phyloP scores from a whole-genome alignment of 2,329 filamentous ascomycete species.

The Didymellaceae sp. region DNA sequence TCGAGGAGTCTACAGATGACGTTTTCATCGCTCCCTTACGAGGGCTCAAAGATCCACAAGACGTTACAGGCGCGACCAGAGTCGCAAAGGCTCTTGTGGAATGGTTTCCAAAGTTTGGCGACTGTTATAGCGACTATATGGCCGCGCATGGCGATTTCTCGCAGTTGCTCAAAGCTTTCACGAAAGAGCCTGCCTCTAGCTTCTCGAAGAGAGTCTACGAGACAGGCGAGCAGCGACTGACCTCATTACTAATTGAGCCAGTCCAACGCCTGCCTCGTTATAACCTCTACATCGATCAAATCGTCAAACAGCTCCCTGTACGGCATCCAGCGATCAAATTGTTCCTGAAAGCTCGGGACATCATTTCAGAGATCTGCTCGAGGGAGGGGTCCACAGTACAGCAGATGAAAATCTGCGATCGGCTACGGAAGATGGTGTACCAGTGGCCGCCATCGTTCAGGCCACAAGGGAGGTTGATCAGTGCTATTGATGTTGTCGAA shows the following conservation, averaged over 20 bases:
- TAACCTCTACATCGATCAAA: constrained; percentile 95
- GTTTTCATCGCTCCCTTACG: constrained; percentile 43
- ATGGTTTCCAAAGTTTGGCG: constrained; percentile 91
- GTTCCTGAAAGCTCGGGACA: constrained; percentile 87
- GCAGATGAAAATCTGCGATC: constrained; percentile 75
- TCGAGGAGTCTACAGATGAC: constrained; percentile 63
- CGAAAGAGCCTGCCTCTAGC: constrained; percentile 78
- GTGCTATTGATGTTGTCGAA: constrained; percentile 80
- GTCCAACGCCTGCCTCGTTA: constrained; percentile 94
- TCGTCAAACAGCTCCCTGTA: constrained; percentile 82
- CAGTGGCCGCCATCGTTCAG: constrained; percentile 76
- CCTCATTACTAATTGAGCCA: constrained; percentile 92
- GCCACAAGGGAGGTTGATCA: constrained; percentile 78
- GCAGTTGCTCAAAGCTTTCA: constrained; percentile 76
- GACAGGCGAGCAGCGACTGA: constrained; percentile 87
- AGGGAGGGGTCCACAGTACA: constrained; percentile 76
- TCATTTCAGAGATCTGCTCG: constrained; percentile 95
- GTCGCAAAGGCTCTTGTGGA: constrained; percentile 84
- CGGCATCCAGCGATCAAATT: constrained; percentile 82
- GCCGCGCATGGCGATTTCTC: constrained; percentile 87
- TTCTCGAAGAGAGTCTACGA: constrained; percentile 81
- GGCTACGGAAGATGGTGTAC: constrained; percentile 77
- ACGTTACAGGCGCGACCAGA: constrained; percentile 77
- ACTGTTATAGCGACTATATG: constrained; percentile 93
- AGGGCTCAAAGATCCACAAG: constrained; percentile 56